A percentile compares a stretch with the other conserved stretches of the same genome.
phyloP scores from a whole-genome alignment of 371 early-diverging fungal genomes.

The Synchytrium microbalum region DNA sequence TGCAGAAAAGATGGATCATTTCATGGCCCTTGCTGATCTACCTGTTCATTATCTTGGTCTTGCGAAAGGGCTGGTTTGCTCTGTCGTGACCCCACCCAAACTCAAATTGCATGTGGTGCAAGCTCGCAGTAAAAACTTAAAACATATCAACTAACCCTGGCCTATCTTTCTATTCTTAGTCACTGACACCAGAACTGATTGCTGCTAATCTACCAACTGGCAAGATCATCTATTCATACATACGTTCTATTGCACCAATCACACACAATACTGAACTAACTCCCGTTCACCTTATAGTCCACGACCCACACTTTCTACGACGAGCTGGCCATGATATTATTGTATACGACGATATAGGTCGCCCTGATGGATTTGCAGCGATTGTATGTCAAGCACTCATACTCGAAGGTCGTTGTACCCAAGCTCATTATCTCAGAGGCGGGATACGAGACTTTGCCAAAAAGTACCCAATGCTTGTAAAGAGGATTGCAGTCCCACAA shows the following conservation, averaged over 20 bases:
- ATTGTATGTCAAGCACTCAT: slow-evolving; percentile 2
- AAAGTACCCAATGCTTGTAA: not conserved
- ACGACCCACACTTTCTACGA: slow-evolving; percentile 11
- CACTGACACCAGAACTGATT: not conserved
- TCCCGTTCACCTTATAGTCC: not conserved
- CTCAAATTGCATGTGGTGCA: no score
- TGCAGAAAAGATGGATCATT: no score
- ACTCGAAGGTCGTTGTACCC: not conserved
- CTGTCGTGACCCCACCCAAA: no score
- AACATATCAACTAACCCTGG: no score
- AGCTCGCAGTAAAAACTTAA: no score
- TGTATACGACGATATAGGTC: slow-evolving; percentile 11
- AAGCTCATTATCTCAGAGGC: not conserved
- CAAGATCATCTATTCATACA: not conserved
- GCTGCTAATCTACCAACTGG: not conserved
- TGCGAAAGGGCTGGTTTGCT: no score
- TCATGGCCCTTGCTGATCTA: no score
- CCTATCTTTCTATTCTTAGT: not conserved
- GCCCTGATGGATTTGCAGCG: slow-evolving; percentile 1
- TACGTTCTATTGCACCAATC: not conserved
- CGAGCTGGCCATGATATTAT: slow-evolving; percentile 8
- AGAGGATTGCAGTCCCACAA: slow-evolving; percentile 2
- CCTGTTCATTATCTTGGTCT: no score
- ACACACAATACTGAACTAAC: not conserved
- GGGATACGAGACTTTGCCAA: slow-evolving; percentile 4